Evolutionary conservation across 306 rosid species (phyloP).

Genomic region (Elaeagnus macrophylla): DNA sequence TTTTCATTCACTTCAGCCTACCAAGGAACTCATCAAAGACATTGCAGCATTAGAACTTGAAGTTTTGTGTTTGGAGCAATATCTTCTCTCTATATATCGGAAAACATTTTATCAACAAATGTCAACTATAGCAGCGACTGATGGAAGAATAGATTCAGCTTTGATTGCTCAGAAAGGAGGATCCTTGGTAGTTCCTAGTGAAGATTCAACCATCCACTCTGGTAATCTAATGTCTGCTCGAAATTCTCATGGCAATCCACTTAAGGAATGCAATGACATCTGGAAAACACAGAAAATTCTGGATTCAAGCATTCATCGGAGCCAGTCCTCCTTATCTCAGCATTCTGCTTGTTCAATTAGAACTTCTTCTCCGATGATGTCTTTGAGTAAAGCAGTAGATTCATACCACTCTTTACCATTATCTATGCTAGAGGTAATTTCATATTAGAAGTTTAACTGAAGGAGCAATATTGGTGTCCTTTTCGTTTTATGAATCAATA

Average conservation of each 20-base stretch:
- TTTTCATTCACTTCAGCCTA: slow-evolving; percentile 41
- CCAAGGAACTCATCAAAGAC: slow-evolving; percentile 66
- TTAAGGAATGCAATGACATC: slow-evolving; percentile 30
- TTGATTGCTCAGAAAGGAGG: slow-evolving; percentile 23
- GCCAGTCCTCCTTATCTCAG: slow-evolving; percentile 63
- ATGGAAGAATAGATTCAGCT: slow-evolving; percentile 28
- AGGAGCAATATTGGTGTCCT: background rate
- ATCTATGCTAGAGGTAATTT: slow-evolving; percentile 75
- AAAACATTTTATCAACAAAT: slow-evolving; percentile 47
- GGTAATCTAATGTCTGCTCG: slow-evolving; percentile 27
- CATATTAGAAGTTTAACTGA: background rate
- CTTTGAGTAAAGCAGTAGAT: slow-evolving; percentile 45
- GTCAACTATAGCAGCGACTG: slow-evolving; percentile 35
- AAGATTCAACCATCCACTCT: slow-evolving; percentile 21
- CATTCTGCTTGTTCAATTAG: slow-evolving; percentile 46
- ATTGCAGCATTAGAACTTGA: slow-evolving; percentile 72
- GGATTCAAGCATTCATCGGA: slow-evolving; percentile 59
- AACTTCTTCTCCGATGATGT: slow-evolving; percentile 36
- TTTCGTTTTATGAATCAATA: background rate
- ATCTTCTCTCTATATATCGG: slow-evolving; percentile 72
- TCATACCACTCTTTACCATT: slow-evolving; percentile 81
- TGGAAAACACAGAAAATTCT: slow-evolving; percentile 38
- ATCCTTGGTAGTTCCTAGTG: slow-evolving; percentile 16
- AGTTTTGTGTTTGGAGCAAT: slow-evolving; percentile 63
- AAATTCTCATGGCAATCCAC: slow-evolving; percentile 27